Evolutionary conservation across 345 rosid genomes (phyloP).

Genomic region (Noccaea bulbosa): DNA sequence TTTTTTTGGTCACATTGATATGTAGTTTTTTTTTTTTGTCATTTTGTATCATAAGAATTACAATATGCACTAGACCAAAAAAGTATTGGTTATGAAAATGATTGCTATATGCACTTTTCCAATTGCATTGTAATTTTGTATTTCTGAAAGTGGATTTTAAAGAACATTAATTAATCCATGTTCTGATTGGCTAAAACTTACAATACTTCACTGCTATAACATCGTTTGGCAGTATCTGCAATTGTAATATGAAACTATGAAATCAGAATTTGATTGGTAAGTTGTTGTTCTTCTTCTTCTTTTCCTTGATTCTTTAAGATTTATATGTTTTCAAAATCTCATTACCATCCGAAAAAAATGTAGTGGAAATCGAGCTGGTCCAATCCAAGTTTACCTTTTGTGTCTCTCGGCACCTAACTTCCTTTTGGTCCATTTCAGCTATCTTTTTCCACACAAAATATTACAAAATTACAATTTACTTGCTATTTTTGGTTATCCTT

Average conservation of each 20-base stretch:
- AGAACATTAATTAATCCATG: constrained; percentile 33
- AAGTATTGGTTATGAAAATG: constrained; percentile 13
- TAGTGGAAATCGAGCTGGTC: constrained; percentile 72
- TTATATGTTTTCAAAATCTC: constrained; percentile 35
- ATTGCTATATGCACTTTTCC: constrained; percentile 9
- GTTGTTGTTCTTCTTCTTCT: constrained; percentile 4
- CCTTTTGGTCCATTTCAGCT: constrained; percentile 49
- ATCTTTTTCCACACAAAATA: constrained; percentile 30
- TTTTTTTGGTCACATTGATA: no score
- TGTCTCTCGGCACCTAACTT: constrained; percentile 32
- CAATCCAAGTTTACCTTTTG: constrained; percentile 51
- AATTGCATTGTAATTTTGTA: constrained; percentile 24
- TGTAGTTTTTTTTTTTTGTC: no score
- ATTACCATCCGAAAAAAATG: constrained; percentile 36
- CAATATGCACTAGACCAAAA: neutral
- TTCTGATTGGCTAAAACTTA: constrained; percentile 36
- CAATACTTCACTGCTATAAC: constrained; percentile 33
- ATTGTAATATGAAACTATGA: constrained; percentile 26
- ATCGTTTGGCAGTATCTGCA: constrained; percentile 39
- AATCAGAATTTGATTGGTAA: constrained; percentile 21
- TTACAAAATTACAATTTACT: constrained; percentile 27
- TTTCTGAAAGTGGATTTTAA: constrained; percentile 21
- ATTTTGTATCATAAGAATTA: no score
- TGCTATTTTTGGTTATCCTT: constrained; percentile 24
- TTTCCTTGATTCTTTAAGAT: constrained; percentile 30